These are phyloP conservation scores for Exophiala aquamarina DNA, from an alignment of 2,329 filamentous ascomycete genomes.

Conservation along the genomic window DNA sequence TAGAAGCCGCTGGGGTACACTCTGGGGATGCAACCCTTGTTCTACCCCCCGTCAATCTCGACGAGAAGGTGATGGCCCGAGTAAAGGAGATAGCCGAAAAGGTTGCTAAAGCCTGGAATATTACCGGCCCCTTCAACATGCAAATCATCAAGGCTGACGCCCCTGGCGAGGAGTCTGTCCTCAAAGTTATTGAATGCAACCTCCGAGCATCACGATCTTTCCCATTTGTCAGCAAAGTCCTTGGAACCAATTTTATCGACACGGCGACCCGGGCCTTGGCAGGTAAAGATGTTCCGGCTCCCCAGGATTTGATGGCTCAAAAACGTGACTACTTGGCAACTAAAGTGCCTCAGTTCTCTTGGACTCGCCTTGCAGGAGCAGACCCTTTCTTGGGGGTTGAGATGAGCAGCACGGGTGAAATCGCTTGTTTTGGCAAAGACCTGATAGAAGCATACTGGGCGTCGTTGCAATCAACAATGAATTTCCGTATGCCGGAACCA, in stretches of 20 bases:
- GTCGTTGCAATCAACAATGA: constrained; percentile 95
- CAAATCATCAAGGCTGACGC: constrained; percentile 90
- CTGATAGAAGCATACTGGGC: constrained; percentile 97
- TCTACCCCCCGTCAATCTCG: constrained; percentile 79
- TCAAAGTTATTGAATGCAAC: constrained; percentile 99
- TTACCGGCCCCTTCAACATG: constrained; percentile 99
- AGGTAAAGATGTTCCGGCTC: constrained; percentile 78
- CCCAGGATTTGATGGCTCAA: constrained; percentile 81
- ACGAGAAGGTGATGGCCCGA: constrained; percentile 74
- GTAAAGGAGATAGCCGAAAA: constrained; percentile 95
- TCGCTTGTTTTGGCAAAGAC: constrained; percentile 97
- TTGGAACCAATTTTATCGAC: constrained; percentile 95
- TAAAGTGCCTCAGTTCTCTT: constrained; percentile 98
- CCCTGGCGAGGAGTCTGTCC: constrained; percentile 64
- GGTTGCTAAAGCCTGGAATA: constrained; percentile 94
- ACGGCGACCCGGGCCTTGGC: constrained; percentile 90
- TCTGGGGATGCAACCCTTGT: constrained; percentile 95
- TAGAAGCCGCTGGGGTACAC: constrained; percentile 96
- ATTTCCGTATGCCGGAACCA: constrained; percentile 93
- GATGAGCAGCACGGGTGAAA: constrained; percentile 96
- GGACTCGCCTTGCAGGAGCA: constrained; percentile 94
- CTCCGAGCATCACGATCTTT: constrained; percentile 95
- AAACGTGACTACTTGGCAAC: constrained; percentile 92
- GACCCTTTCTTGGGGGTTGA: constrained; percentile 98
- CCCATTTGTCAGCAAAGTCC: constrained; percentile 96